Evolutionary conservation across 1,284 basidiomycete genomes (phyloP).

Genomic region (Anthracocystis panici-leucophaei): DNA sequence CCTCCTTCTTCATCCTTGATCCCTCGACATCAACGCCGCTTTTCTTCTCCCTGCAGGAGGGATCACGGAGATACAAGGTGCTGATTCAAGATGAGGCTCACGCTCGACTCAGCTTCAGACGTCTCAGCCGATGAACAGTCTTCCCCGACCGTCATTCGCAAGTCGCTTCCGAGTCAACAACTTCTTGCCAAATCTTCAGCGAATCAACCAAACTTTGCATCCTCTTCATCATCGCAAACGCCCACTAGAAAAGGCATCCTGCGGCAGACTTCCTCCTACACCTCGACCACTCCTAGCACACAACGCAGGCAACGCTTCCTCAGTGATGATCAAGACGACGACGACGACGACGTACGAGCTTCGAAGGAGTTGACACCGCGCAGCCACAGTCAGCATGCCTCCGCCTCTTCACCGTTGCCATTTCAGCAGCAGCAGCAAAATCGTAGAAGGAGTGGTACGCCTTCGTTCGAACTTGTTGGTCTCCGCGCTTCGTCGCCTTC

Average conservation of each 20-base stretch:
- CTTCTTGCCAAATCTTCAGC: background rate
- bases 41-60: background rate
- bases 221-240: conserved; percentile 21
- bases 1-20: background rate
- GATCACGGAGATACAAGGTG: background rate
- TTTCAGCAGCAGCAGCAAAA: conserved; percentile 28
- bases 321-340: conserved; percentile 7
- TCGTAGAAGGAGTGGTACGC: conserved; percentile 28
- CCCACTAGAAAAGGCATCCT: conserved; percentile 37
- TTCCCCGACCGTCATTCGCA: conserved; percentile 26
- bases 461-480: conserved; percentile 46
- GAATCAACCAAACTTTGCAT: conserved; percentile 29
- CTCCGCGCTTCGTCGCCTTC: conserved; percentile 21
- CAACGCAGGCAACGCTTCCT: conserved; percentile 24
- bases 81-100: conserved; percentile 30
- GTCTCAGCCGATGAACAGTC: conserved; percentile 32
- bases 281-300: conserved; percentile 10
- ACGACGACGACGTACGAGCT: background rate
- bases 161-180: conserved; percentile 24
- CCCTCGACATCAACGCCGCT: background rate
- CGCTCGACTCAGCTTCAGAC: conserved; percentile 40
- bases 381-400: background rate
- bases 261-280: conserved; percentile 33
- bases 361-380: conserved; percentile 5
- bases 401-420: conserved; percentile 1